These are phyloP conservation scores for Citropsis articulata DNA, from an alignment of 345 rosid genomes.

Conservation along the genomic window DNA sequence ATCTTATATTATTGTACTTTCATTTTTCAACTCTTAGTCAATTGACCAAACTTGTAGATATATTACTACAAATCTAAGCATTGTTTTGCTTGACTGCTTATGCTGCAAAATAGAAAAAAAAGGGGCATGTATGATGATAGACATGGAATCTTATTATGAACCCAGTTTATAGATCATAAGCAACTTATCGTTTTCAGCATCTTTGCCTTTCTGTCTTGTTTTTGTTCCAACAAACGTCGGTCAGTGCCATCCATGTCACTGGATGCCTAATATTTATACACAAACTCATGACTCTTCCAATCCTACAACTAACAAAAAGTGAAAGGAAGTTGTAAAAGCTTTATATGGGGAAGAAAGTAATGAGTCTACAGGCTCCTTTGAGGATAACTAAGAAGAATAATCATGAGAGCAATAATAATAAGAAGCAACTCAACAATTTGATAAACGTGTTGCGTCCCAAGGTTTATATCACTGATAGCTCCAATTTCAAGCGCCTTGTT, in stretches of 20 bases:
- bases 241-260: neutral
- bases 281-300: neutral
- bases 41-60: neutral
- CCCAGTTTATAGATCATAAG: neutral
- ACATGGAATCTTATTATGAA: neutral
- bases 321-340: neutral
- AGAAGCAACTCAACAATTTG: conserved; percentile 17
- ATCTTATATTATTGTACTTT: no score
- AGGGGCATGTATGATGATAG: neutral
- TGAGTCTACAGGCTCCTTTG: neutral
- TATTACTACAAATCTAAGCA: conserved; percentile 6
- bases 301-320: neutral
- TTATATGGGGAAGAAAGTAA: conserved; percentile 27
- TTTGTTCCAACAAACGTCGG: neutral
- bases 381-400: conserved; percentile 15
- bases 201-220: conserved; percentile 12
- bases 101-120: neutral
- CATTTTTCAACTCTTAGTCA: neutral
- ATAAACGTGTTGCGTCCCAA: conserved; percentile 35
- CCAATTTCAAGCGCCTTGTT: conserved; percentile 48
- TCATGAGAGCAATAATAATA: neutral
- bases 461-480: conserved; percentile 43
- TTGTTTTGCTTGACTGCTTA: neutral
- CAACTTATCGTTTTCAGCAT: conserved; percentile 7
- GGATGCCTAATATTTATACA: neutral